These are phyloP conservation scores for Cladosporium austrohemisphaericum DNA, from an alignment of 2,329 filamentous ascomycete species.

Conservation along the genomic window DNA sequence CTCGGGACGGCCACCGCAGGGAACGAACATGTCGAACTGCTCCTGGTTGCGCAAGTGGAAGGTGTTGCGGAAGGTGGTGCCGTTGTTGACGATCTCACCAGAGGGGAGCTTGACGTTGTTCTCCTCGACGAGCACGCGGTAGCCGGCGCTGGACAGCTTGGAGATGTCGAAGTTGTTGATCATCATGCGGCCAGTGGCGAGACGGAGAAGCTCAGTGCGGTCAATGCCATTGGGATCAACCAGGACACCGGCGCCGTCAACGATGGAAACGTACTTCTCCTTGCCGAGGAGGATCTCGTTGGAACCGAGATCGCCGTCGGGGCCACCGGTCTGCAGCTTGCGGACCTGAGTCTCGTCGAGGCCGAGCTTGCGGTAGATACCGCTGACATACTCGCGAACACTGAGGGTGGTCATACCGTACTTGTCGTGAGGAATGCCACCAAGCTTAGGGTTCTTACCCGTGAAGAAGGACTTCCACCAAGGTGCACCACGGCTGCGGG, in stretches of 20 bases:
- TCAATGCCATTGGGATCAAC: conserved; percentile 79
- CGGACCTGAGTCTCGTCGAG: conserved; percentile 79
- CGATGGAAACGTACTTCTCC: conserved; percentile 90
- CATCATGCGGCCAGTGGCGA: conserved; percentile 86
- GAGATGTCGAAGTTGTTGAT: conserved; percentile 79
- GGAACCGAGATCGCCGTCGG: conserved; percentile 92
- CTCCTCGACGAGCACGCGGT: conserved; percentile 89
- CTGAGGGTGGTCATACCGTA: conserved; percentile 99
- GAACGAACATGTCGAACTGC: conserved; percentile 84
- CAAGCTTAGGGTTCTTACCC: conserved; percentile 83
- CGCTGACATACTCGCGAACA: conserved; percentile 91
- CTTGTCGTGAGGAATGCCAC: conserved; percentile 90
- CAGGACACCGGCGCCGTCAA: conserved; percentile 94
- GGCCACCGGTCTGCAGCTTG: conserved; percentile 97
- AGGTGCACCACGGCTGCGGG: conserved; percentile 76
- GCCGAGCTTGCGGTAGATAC: conserved; percentile 93
- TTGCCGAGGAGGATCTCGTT: conserved; percentile 96
- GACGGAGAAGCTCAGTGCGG: conserved; percentile 72
- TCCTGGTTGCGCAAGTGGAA: conserved; percentile 75
- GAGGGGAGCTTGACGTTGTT: conserved; percentile 80
- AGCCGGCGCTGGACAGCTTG: conserved; percentile 84
- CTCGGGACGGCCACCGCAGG: conserved; percentile 92
- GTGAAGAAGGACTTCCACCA: conserved; percentile 99
- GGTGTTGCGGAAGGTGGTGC: conserved; percentile 93
- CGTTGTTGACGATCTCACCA: conserved; percentile 84